Percentiles rank a stretch among this genome's conserved stretches.
phyloP scores from a whole-genome alignment of 2,329 filamentous ascomycete genomes.

The Aureobasidium sp. region DNA sequence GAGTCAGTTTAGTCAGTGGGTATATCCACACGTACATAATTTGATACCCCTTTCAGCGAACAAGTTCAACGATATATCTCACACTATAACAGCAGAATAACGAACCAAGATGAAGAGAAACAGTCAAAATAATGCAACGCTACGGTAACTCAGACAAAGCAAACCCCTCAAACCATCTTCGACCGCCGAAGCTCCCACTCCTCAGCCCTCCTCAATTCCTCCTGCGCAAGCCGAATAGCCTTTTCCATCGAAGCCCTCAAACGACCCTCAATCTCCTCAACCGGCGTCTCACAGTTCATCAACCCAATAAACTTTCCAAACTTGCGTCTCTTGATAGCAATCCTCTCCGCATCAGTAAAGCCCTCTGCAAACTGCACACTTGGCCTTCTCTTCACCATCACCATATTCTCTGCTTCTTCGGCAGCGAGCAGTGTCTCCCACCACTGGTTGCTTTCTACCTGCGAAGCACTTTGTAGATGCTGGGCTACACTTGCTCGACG shows the following conservation, averaged over 20 bases:
- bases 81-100: neutral
- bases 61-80: neutral
- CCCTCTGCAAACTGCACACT: constrained; percentile 14
- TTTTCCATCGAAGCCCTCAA: constrained; percentile 27
- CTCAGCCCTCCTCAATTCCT: constrained; percentile 25
- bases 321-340: constrained; percentile 54
- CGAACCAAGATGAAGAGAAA: neutral
- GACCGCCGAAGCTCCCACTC: constrained; percentile 24
- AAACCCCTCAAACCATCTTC: constrained; percentile 20
- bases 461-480: neutral
- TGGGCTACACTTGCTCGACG: neutral
- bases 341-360: constrained; percentile 29
- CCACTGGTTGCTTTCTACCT: neutral
- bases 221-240: constrained; percentile 21
- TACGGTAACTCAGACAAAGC: neutral
- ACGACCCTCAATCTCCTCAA: constrained; percentile 36
- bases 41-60: neutral
- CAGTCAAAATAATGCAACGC: neutral
- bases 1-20: neutral
- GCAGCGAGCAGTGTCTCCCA: neutral
- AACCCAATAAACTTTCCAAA: constrained; percentile 68
- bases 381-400: neutral
- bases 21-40: neutral
- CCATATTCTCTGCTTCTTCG: neutral
- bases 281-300: constrained; percentile 50